Evolutionary conservation across 805 yeast genomes (phyloP), one percentile per base, ranked within the genome.

Genomic region (Spathaspora girioi): DNA sequence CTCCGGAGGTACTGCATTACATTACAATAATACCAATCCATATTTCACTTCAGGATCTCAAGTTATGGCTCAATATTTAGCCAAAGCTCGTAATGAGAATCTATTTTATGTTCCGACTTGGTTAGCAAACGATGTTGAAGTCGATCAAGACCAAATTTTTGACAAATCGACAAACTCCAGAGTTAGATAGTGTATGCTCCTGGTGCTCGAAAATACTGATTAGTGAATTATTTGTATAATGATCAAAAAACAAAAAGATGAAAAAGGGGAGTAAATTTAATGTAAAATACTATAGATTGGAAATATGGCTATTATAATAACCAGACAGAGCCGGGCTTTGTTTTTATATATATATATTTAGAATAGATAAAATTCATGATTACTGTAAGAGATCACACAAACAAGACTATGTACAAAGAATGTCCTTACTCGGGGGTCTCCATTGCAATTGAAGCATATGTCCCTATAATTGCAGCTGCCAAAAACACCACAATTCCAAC

Each of bases 11-110:
- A 3, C 40, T 35, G 40, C 40, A 4, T 15, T 18, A 35, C 35
- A 31, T 11, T 23, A 23, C 6, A 35, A n/a, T 14, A 35, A 35
- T 35, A 35, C 7, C 5, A 35, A 41, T 14, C 31, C 12, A 35
- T 29, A 44, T 15, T 35, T 20, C 18, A 35, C 67, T 10, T 68
- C 85, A 6, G 90, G 91, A 2, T 82, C 88, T 0, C 87, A 83
- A 58, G 89, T 86, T 11, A 84, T 86, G 89, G 86, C 89, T 0
- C 90, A 86, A 61, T 86, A 86, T 61, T 71, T 86, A 57, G 87
- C 89, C n/a, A 87, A 83, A 62, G 72, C 85, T 5, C 88, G 84
- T 58, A 86, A 82, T 53, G 85, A 86, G 10, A 76, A 77, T 45
- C 66, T 80, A 60, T 64, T 81, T 52, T 83, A 82, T 63, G 71